Conservation (phyloP, 805 yeast species). For the Starmerella bombicola region DNA sequence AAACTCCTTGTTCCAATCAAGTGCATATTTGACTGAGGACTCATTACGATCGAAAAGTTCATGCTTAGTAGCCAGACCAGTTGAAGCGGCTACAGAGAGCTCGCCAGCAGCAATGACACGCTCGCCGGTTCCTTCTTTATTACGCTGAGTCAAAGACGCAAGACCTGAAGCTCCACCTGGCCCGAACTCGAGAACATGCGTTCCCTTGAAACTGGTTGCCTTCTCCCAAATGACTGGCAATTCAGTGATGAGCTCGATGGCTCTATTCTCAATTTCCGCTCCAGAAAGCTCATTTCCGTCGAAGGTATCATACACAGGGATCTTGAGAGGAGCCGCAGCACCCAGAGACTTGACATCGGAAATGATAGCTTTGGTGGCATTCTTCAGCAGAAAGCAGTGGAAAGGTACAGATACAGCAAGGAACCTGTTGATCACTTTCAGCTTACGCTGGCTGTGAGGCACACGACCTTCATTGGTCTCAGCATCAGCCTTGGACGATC, state of each 20-base stretch:
- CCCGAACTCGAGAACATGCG: conserved; percentile 93
- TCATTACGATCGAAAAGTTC: conserved; percentile 71
- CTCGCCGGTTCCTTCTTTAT: conserved; percentile 97
- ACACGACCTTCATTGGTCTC: conserved; percentile 93
- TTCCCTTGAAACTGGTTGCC: conserved; percentile 59
- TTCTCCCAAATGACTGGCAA: conserved; percentile 90
- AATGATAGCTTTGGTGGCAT: conserved; percentile 55
- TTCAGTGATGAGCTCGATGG: conserved; percentile 71
- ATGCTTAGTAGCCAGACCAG: conserved; percentile 87
- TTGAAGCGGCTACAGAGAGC: conserved; percentile 50
- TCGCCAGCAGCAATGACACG: conserved; percentile 91
- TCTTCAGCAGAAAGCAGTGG: conserved; percentile 76
- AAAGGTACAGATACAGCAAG: conserved; percentile 93
- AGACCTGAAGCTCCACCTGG: conserved; percentile 98
- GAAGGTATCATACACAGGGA: conserved; percentile 87
- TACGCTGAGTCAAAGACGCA: conserved; percentile 91
- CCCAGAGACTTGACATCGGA: conserved; percentile 51
- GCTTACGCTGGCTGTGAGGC: conserved; percentile 86
- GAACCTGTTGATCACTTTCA: conserved; percentile 85
- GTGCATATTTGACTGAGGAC: conserved; percentile 61
- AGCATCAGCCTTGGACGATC: conserved; percentile 88
- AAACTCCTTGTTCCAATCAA: conserved; percentile 81
- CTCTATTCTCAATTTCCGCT: conserved; percentile 45
- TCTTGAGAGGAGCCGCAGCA: conserved; percentile 48
- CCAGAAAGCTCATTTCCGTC: conserved; percentile 66